These are phyloP conservation scores for Ustilago crameri DNA, from an alignment of 1,284 basidiomycete genomes.

Conservation along the genomic window DNA sequence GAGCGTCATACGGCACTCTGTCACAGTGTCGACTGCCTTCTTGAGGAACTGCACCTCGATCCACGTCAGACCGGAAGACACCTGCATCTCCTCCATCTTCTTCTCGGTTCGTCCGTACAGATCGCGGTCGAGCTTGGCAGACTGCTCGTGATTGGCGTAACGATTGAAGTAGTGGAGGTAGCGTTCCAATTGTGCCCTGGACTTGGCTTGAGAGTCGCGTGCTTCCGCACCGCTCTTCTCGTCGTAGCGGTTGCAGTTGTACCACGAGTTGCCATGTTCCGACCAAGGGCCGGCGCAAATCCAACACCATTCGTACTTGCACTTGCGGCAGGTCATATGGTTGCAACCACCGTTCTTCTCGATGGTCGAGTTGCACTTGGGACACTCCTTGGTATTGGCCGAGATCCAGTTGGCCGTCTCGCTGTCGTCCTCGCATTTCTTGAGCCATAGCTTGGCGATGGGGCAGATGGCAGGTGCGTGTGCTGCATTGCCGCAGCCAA, in stretches of 20 bases:
- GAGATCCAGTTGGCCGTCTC: conserved; percentile 99
- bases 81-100: conserved; percentile 99
- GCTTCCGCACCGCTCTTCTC: conserved; percentile 90
- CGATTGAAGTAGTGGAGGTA: conserved; percentile 76
- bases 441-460: conserved; percentile 91
- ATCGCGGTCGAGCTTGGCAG: conserved; percentile 91
- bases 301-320: conserved; percentile 74
- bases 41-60: conserved; percentile 99
- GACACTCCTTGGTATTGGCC: conserved; percentile 98
- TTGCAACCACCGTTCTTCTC: conserved; percentile 99
- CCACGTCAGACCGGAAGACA: conserved; percentile 89
- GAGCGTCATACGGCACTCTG: conserved; percentile 88
- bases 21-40: conserved; percentile 88
- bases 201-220: conserved; percentile 75
- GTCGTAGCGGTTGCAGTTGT: conserved; percentile 96
- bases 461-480: conserved; percentile 91
- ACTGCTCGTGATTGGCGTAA: conserved; percentile 98
- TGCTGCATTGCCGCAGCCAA: conserved; percentile 71
- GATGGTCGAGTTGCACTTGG: conserved; percentile 89
- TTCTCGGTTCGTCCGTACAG: conserved; percentile 94
- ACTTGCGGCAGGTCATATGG: conserved; percentile 65
- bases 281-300: conserved; percentile 85
- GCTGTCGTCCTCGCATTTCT: conserved; percentile 96
- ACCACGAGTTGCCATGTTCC: conserved; percentile 97
- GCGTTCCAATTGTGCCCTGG: conserved; percentile 87